These are phyloP conservation scores for Ceratobasidium sp. DNA, from an alignment of 1,284 basidiomycete species.

Conservation along the genomic window DNA sequence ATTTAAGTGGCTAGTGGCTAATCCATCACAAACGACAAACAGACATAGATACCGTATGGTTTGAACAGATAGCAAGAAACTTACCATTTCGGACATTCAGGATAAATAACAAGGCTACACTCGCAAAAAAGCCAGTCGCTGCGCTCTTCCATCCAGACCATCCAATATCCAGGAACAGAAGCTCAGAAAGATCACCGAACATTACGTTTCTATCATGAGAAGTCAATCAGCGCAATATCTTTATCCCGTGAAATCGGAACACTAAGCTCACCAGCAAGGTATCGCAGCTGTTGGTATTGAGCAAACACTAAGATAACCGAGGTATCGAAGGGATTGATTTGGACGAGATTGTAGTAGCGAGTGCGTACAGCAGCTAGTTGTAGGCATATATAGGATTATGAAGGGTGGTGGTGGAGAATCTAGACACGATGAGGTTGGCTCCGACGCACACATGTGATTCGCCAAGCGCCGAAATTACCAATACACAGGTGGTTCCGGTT, in stretches of 20 bases:
- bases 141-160: conserved; percentile 44
- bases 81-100: conserved; percentile 37
- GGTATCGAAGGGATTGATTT: neutral
- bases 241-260: neutral
- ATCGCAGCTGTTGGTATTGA: neutral
- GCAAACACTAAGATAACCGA: neutral
- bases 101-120: conserved; percentile 32
- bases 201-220: conserved; percentile 5
- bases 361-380: no score
- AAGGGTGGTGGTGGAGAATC: neutral
- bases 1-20: no score
- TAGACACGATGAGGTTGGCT: conserved; percentile 3
- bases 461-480: no score
- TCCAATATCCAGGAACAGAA: conserved; percentile 41
- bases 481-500: no score
- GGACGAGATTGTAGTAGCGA: neutral
- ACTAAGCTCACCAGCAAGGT: neutral
- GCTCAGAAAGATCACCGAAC: conserved; percentile 39
- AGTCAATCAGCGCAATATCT: conserved; percentile 3
- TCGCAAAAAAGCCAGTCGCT: conserved; percentile 31
- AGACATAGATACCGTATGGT: no score
- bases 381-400: neutral
- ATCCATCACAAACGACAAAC: no score
- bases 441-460: no score
- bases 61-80: neutral